phyloP scores from a whole-genome alignment of 2,329 filamentous ascomycete genomes.

The Emmonsiellopsis sp. region DNA sequence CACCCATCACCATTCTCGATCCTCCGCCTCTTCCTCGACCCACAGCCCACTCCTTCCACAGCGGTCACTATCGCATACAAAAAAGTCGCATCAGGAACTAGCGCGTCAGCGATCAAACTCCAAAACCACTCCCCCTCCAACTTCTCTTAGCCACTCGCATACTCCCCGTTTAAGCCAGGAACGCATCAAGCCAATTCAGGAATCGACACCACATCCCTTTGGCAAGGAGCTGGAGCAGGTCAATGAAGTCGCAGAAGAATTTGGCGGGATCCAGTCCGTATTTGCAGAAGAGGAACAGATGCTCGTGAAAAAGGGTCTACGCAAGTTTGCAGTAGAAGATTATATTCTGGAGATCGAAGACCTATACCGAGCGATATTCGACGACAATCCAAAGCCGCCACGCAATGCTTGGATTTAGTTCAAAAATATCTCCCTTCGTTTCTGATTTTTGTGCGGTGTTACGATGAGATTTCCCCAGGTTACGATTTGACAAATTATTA shows the following conservation, averaged over 20 bases:
- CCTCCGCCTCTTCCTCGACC: slow-evolving; percentile 27
- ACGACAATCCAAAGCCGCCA: slow-evolving; percentile 29
- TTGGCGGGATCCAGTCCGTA: slow-evolving; percentile 50
- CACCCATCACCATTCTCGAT: slow-evolving; percentile 45
- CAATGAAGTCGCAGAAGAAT: slow-evolving; percentile 87
- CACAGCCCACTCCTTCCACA: slow-evolving; percentile 61
- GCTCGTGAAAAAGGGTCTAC: slow-evolving; percentile 60
- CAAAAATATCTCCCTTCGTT: too few species aligned
- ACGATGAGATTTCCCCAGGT: too few species aligned
- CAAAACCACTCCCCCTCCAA: slow-evolving; percentile 35
- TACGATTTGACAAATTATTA: neutral
- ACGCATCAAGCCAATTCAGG: slow-evolving; percentile 28
- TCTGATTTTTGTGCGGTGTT: too few species aligned
- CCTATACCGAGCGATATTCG: slow-evolving; percentile 56
- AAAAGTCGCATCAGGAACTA: slow-evolving; percentile 70
- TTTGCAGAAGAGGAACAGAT: slow-evolving; percentile 66
- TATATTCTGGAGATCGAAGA: slow-evolving; percentile 74
- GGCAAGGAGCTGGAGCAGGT: slow-evolving; percentile 85
- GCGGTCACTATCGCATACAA: slow-evolving; percentile 79
- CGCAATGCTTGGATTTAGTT: slow-evolving; percentile 32
- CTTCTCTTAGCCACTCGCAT: slow-evolving; percentile 21
- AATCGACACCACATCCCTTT: slow-evolving; percentile 57
- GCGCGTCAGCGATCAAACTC: slow-evolving; percentile 60
- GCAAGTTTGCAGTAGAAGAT: slow-evolving; percentile 67
- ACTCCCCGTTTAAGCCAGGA: slow-evolving; percentile 4